Conservation (phyloP, 306 rosid genomes). For the Leucaena leucocephala region DNA sequence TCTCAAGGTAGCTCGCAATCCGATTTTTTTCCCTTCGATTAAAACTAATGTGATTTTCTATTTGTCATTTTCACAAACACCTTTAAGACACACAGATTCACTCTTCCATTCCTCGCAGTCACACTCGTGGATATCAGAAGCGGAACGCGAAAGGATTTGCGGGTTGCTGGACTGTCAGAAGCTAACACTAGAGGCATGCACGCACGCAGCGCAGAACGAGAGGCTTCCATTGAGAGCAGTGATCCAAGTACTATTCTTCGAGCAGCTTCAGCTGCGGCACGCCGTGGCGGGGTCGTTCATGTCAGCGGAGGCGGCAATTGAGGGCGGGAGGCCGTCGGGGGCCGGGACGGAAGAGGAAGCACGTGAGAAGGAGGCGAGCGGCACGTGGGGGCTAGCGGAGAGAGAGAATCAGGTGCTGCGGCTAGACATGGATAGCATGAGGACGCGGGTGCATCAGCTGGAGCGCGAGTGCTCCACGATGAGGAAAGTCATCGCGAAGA, state of each 20-base stretch:
- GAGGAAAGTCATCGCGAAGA: too few relatives aligned
- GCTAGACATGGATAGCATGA: too few relatives aligned
- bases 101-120: conserved; percentile 42
- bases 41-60: background rate
- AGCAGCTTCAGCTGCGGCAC: too few relatives aligned
- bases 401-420: conserved; percentile 28
- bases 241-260: conserved; percentile 63
- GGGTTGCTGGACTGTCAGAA: conserved; percentile 56
- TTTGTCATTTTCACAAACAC: background rate
- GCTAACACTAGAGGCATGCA: too few relatives aligned
- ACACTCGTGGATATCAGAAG: conserved; percentile 34
- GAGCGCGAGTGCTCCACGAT: too few relatives aligned
- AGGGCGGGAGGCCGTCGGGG: conserved; percentile 46
- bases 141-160: conserved; percentile 76
- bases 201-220: too few relatives aligned
- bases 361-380: conserved; percentile 37
- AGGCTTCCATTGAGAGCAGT: conserved; percentile 86
- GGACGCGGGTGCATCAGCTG: too few relatives aligned
- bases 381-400: conserved; percentile 70
- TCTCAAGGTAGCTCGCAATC: conserved; percentile 60
- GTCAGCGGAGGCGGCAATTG: too few relatives aligned
- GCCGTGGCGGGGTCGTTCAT: too few relatives aligned
- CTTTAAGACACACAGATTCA: background rate
- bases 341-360: conserved; percentile 29
- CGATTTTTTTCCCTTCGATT: background rate